Evolutionary conservation across 164 flowering plant species (phyloP).

Genomic region (Chimonanthus salicifolius): DNA sequence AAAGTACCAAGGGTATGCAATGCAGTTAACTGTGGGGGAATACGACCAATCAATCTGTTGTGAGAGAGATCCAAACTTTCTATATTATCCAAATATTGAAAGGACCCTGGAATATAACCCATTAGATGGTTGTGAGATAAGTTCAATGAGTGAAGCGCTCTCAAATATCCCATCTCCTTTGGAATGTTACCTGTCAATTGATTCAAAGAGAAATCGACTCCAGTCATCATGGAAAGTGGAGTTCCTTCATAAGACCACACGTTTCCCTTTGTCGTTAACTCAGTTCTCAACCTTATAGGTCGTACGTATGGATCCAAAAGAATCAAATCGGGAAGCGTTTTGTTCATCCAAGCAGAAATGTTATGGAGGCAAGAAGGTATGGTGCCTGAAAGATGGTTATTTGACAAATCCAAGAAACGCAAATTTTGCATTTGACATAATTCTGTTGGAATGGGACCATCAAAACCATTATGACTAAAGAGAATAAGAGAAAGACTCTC

Average conservation of each 20-base stretch:
- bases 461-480: background rate
- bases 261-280: background rate
- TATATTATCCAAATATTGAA: background rate
- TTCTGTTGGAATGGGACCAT: background rate
- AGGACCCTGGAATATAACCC: background rate
- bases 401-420: background rate
- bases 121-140: slow-evolving; percentile 1
- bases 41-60: background rate
- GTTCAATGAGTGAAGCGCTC: background rate
- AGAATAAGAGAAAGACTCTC: background rate
- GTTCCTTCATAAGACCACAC: background rate
- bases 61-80: slow-evolving; percentile 9
- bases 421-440: background rate
- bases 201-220: slow-evolving; percentile 7
- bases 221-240: slow-evolving; percentile 5
- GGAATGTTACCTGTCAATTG: slow-evolving; percentile 5
- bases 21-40: background rate
- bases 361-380: slow-evolving; percentile 3
- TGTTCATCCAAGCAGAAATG: background rate
- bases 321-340: accelerated
- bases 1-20: background rate
- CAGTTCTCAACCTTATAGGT: background rate
- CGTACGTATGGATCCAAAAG: accelerated
- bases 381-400: background rate
- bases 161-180: background rate